Percentiles rank a stretch among this genome's conserved stretches.
Conservation (phyloP, 495 filamentous ascomycete genomes). For the Mycothermus thermophilus region DNA sequence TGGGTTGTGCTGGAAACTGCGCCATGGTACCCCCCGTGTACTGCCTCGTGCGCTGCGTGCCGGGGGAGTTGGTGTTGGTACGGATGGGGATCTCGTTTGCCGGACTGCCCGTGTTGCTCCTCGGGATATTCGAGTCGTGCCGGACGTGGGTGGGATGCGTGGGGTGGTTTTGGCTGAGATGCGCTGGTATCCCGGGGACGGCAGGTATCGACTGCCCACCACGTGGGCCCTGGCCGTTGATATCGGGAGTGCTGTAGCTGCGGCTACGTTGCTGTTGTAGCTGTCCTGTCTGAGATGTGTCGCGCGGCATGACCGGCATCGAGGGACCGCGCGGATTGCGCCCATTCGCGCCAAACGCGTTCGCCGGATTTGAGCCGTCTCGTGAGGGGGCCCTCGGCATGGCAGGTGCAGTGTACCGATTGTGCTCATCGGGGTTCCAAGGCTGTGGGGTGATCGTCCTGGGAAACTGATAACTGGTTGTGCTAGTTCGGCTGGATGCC, state of each 20-base stretch:
- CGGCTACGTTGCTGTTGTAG: constrained; percentile 44
- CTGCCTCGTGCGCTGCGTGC: constrained; percentile 28
- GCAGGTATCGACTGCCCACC: constrained; percentile 30
- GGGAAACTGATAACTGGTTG: constrained; percentile 56
- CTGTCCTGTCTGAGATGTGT: constrained; percentile 36
- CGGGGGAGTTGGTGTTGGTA: constrained; percentile 40
- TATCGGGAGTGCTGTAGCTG: constrained; percentile 51
- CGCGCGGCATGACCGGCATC: constrained; percentile 57
- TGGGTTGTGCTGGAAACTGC: constrained; percentile 34
- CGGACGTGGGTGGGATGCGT: constrained; percentile 34
- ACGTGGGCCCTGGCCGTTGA: constrained; percentile 33
- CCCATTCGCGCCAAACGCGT: constrained; percentile 49
- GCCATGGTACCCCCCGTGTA: constrained; percentile 28
- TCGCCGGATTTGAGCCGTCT: constrained; percentile 51
- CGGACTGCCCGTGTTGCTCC: constrained; percentile 40
- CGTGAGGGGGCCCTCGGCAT: constrained; percentile 65
- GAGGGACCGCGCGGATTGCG: constrained; percentile 65
- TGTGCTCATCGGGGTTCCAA: constrained; percentile 51
- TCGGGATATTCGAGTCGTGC: constrained; percentile 38
- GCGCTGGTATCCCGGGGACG: constrained; percentile 43
- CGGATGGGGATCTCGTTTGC: constrained; percentile 36
- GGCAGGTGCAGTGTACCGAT: constrained; percentile 77
- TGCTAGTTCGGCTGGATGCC: constrained; percentile 65
- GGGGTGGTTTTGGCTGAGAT: constrained; percentile 29
- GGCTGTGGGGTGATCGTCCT: constrained; percentile 51